Evolutionary conservation across 495 filamentous ascomycete species (phyloP).

Genomic region (Lasiosphaeria ovina): DNA sequence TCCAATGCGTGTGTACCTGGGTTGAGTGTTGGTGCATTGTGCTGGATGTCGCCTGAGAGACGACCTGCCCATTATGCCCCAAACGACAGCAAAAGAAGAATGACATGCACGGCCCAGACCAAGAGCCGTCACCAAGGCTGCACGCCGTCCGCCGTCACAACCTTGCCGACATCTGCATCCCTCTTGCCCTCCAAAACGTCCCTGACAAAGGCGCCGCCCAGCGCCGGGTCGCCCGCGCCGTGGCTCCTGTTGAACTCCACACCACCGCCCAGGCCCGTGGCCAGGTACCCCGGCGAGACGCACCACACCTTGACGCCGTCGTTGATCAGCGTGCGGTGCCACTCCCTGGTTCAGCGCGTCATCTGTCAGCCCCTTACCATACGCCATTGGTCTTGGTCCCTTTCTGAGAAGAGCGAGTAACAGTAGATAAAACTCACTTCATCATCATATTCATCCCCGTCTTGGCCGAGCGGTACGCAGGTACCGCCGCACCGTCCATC

Average conservation of each 20-base stretch:
- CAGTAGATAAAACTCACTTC: too few species aligned
- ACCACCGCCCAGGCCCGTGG: conserved; percentile 44
- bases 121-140: conserved; percentile 35
- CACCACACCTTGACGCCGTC: conserved; percentile 62
- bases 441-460: conserved; percentile 66
- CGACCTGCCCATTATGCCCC: too few species aligned
- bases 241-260: conserved; percentile 7
- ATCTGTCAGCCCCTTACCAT: too few species aligned
- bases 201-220: conserved; percentile 45
- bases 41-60: too few species aligned
- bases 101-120: too few species aligned
- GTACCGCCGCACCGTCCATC: conserved; percentile 29
- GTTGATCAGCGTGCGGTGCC: conserved; percentile 48
- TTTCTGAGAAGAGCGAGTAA: too few species aligned
- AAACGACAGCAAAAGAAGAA: too few species aligned
- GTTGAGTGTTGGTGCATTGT: too few species aligned
- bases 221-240: conserved; percentile 43
- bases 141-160: conserved; percentile 33
- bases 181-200: conserved; percentile 47
- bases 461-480: conserved; percentile 54
- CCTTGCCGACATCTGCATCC: conserved; percentile 49
- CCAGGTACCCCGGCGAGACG: conserved; percentile 56
- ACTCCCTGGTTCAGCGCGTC: too few species aligned
- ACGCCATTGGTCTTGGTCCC: too few species aligned
- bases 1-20: too few species aligned